Base-by-base conservation (phyloP, 163 green algal genomes). In the Chlorella variabilis region DNA sequence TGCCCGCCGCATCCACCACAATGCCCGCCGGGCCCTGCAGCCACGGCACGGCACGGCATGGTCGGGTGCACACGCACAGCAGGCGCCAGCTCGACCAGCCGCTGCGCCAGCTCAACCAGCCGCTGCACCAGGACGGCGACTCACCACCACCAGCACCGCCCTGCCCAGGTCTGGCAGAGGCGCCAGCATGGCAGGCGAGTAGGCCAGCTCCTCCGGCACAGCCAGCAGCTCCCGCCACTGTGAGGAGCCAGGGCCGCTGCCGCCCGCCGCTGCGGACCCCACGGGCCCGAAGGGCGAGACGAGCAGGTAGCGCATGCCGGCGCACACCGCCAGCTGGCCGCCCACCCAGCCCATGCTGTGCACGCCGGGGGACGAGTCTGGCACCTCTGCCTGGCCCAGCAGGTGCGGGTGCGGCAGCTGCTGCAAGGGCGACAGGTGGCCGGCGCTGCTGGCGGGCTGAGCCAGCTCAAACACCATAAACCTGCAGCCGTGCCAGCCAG, bases 21-120 rank as follows among this genome's bases (percentile, higher is more conserved):
- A 91, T 80, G 31, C 87, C 87, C 20, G 81, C 83, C 9, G 86
- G 83, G 62, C 88, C 87, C 87, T 90, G 81, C 45, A 54, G 45
- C 45, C 45, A 54, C n/a, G n/a, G n/a, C 11, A 54, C 45, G 11
- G 45, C 45, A 54, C 11, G 45, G 45, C 45, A 54, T 11, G 11
- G 15, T 23, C 15, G 45, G 45, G 45, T 54, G 11, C 45, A 54
- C 11, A 54, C 15, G 45, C 45, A 54, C 45, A 54, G 11, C 45
- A 54, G 11, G 45, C 45, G 45, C 11, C 45, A 54, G 45, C 15
- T 15, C 45, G 45, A 54, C 45, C 11, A 41, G 49, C 9, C 51
- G 29, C 33, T 77, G 49, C 31, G 59, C 9, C 69, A 41, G 45
- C 29, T 77, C 49, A 63, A 63, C 6, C 61, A 39, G 29, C 61